Evolutionary conservation across 768 basidiomycete genomes (phyloP), one percentile per base, ranked within the genome.

Genomic region (Leccinum subtestaceum): DNA sequence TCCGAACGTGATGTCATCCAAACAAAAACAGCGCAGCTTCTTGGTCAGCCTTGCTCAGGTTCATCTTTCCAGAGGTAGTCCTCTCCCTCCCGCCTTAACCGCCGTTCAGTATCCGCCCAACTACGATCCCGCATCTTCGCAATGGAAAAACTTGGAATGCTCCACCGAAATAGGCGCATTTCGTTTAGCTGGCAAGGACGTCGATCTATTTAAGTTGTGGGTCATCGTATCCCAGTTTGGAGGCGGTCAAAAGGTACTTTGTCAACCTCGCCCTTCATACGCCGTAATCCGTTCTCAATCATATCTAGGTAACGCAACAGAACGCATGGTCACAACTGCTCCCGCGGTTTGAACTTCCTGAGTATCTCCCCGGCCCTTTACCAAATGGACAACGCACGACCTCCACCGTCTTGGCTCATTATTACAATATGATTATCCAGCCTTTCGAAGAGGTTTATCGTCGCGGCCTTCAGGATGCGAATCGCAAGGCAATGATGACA

Each of bases 131-230:
- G 71, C 70, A 48, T 79, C 75, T 46, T 85, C 90, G 1, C 80
- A 75, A 21, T 93, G 87, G 86, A 83, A 84, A 67, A 73, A 75
- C 54, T 74, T 93, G 59, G 89, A 92, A 59, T 76, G 81, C 27
- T 81, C 84, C 56, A 63, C 66, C 10, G 88, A 89, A 61, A 63
- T 80, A 11, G 91, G 92, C 32, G 74, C 80, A 43, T 78, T 93
- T 70, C 83, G 84, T 51, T 67, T 93, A 19, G 87, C 84, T 3
- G 89, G 88, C 17, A 87, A 81, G 70, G 89, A 92, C 64, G 74
- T 93, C 48, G 87, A 89, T 68, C 71, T 93, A n/a, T 86, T 88
- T 72, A 88, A 80, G 67, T 73, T 93, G 10, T 93, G 87, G 85
- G 78, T 77, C 12, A 60, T 83, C 45, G 86, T 89, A 48, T 74